phyloP scores from a whole-genome alignment of 441 rosid species.

The Adansonia rubrostipa region DNA sequence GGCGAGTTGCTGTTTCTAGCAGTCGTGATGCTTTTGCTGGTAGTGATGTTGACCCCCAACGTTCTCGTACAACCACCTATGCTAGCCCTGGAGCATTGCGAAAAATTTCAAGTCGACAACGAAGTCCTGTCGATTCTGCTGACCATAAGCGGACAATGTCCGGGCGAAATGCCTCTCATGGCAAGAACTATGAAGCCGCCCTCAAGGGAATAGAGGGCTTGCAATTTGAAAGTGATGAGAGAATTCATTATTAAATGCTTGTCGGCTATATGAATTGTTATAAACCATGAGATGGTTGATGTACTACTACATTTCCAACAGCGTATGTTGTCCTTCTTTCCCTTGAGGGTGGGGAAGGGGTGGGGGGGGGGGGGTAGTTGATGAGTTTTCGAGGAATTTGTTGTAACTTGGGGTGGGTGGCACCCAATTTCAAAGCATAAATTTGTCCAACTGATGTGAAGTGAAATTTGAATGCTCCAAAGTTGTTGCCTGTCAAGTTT shows the following conservation, averaged over 20 bases:
- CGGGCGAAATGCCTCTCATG: slow-evolving; percentile 47
- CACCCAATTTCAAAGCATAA: slow-evolving; percentile 13
- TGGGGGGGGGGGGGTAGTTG: too few relatives aligned
- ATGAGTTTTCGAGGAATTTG: too few relatives aligned
- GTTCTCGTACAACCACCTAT: slow-evolving; percentile 33
- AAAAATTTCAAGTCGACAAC: slow-evolving; percentile 50
- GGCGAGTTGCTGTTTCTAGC: slow-evolving; percentile 54
- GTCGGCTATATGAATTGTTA: slow-evolving; percentile 30
- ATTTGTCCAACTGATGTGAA: not conserved
- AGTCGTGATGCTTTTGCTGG: slow-evolving; percentile 53
- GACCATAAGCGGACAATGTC: slow-evolving; percentile 63
- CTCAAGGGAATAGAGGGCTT: slow-evolving; percentile 77
- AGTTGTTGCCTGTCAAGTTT: slow-evolving; percentile 9
- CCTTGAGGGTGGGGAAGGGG: too few relatives aligned
- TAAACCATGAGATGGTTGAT: slow-evolving; percentile 44
- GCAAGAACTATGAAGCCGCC: slow-evolving; percentile 62
- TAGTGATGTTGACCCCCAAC: slow-evolving; percentile 51
- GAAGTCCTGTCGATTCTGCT: slow-evolving; percentile 49
- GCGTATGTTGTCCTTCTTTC: not conserved
- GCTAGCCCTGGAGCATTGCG: slow-evolving; percentile 32
- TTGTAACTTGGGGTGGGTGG: too few relatives aligned
- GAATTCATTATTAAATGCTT: slow-evolving; percentile 54
- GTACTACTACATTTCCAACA: slow-evolving; percentile 26
- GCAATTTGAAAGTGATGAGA: slow-evolving; percentile 65
- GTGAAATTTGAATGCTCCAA: slow-evolving; percentile 17